Base-by-base conservation (phyloP, 495 filamentous ascomycete species). In the Astrocystis sublimbata region DNA sequence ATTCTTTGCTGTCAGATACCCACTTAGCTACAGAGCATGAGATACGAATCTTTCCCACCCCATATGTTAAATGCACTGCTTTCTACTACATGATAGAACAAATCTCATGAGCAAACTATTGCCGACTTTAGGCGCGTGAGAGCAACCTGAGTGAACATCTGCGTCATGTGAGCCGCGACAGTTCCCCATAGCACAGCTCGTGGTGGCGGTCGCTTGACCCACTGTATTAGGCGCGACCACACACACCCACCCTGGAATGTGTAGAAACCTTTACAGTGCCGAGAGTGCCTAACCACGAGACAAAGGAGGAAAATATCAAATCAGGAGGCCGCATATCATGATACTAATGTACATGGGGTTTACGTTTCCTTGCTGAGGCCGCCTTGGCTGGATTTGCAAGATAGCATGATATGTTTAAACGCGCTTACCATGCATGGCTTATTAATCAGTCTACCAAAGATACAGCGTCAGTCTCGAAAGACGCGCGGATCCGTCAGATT, bases 171-270 rank as follows among this genome's bases (percentile, higher is more conserved):
- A 26, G 36, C 58, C 47, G 9, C 17, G 15, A 43, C 26, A 43
- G 19, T 38, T 31, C 19, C 23, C 46, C 31, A 19, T 43, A 47
- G 43, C 41, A 12, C 17, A 53, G 47, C 58, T 45, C 58, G 47
- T 61, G 58, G 47, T 31, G 36, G 24, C 15, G 12, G 47, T 53
- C 58, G 36, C 47, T 61, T 61, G 58, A 61, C 17, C 36, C 57
- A 50, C 57, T 12, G 21, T 12, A 21, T 31, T 30, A 40, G 30
- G 38, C 6, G 26, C 30, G 13, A 9, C 13, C 54, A 57, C 54
- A 43, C 38, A 4, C n/a, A n/a, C n/a, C n/a, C 23, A 12, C 21
- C 10, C 23, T 30, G 15, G 5, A 31, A 57, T 31, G 54, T 57
- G 54, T 57, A 57, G 1, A 56, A 56, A 42, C 36, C 4, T 26